A percentile compares a stretch with the other conserved stretches of the same genome.
Conservation (phyloP, 179 eudicot genomes). For the Heliamphora pulchella region DNA sequence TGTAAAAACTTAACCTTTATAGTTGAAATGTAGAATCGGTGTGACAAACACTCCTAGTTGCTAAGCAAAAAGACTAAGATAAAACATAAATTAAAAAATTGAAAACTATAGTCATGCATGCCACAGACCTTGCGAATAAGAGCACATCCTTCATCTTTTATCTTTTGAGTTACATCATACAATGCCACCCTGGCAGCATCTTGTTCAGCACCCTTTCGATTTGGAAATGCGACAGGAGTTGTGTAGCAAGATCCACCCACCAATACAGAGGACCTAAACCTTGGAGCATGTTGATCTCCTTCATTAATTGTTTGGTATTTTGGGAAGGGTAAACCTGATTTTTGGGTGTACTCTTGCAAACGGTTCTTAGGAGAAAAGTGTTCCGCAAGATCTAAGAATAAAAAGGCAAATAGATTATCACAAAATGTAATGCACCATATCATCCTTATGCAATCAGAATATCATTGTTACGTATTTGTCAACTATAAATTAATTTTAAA, state of each 20-base stretch:
- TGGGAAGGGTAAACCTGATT: constrained; percentile 34
- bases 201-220: constrained; percentile 49
- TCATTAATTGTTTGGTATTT: constrained; percentile 33
- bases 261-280: constrained; percentile 40
- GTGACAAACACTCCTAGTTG: not conserved
- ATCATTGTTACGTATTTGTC: no score
- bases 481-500: not conserved
- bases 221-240: constrained; percentile 22
- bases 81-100: not conserved
- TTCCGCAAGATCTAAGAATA: constrained; percentile 24
- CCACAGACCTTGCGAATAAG: constrained; percentile 38
- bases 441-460: no score
- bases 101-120: constrained; percentile 1
- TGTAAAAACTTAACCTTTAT: not conserved
- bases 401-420: not conserved
- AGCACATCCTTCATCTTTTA: constrained; percentile 30
- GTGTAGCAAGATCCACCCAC: constrained; percentile 46
- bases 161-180: constrained; percentile 24
- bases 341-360: constrained; percentile 39
- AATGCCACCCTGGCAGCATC: constrained; percentile 53
- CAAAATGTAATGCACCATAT: not conserved
- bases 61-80: not conserved
- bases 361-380: constrained; percentile 31
- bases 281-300: constrained; percentile 27
- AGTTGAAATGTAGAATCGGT: not conserved